Base-by-base conservation (phyloP, 1,284 basidiomycete genomes). In the Trametes versicolor region DNA sequence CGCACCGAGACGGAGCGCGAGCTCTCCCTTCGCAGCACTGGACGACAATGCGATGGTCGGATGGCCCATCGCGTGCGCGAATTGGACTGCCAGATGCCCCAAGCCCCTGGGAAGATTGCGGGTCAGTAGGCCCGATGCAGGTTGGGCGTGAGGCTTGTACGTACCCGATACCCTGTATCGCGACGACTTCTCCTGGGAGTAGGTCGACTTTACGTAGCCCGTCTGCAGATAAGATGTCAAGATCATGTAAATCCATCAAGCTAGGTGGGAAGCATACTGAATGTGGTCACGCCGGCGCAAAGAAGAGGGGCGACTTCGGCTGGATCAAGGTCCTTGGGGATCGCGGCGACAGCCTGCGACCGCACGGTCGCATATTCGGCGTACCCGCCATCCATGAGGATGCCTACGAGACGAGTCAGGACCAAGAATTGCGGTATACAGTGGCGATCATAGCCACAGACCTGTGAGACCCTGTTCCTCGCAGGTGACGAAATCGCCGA, bases 271-370 rank as follows among this genome's bases (percentile, higher is more conserved):
- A 13, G 43, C 70, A 7, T 49, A 72, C 72, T 79, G 70, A 72
- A 75, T 5, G 64, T 64, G 3, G 74, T 74, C 8, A 71, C 63
- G 41, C 80, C 80, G 10, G 80, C 78, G 63, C 79, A 83, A 61
- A 81, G 71, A 4, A 82, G 69, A 17, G 81, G 81, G 7, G 79
- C 81, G 23, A 76, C 73, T 62, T 81, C 73, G n/a, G 74, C 77
- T 1, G 78, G 76, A 32, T 78, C 76, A 21, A 77, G 70, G 41
- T 73, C 77, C 36, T 64, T 70, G 8, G 77, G 80, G 45, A 79
- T 69, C 52, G 57, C 64, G 23, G 66, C 73, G 37, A 80, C 65
- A 0, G 79, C 78, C 37, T 81, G 77, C 19, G 75, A 68, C 8
- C 76, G 64, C n/a, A 78, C 71, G 5, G 74, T 74, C 66, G 70